Conservation (phyloP, 805 yeast species). For the Ogataea methanolica region DNA sequence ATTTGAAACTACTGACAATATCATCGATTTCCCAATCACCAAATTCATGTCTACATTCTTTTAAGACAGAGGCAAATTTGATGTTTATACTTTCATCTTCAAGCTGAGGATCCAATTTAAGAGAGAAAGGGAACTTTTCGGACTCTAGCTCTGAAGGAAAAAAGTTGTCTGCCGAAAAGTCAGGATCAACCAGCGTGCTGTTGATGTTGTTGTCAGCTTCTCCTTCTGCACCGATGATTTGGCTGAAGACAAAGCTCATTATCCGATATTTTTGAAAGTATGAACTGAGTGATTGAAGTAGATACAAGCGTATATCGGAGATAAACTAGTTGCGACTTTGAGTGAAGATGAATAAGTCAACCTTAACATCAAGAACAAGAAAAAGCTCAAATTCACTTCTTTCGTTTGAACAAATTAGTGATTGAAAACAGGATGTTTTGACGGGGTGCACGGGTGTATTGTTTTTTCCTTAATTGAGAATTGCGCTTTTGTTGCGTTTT, state of each 20-base stretch:
- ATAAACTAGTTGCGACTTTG: no score
- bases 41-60: conserved; percentile 25
- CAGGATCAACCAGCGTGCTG: not conserved
- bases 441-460: not conserved
- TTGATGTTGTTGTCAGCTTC: not conserved
- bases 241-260: no score
- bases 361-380: not conserved
- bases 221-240: not conserved
- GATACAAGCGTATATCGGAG: no score
- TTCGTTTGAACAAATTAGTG: no score
- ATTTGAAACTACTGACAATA: conserved; percentile 17
- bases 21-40: conserved; percentile 18
- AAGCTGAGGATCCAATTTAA: conserved; percentile 20
- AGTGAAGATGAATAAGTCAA: no score
- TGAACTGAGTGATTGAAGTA: no score
- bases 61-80: conserved; percentile 37
- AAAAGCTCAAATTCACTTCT: no score
- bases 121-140: not conserved
- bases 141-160: not conserved
- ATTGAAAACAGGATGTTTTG: not conserved
- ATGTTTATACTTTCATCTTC: conserved; percentile 20
- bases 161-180: not conserved
- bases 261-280: no score
- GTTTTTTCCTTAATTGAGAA: not conserved
- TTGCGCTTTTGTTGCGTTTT: no score